phyloP scores from a whole-genome alignment of 108 stramenopile genomes.

The Pseudonitzschia pungens region DNA sequence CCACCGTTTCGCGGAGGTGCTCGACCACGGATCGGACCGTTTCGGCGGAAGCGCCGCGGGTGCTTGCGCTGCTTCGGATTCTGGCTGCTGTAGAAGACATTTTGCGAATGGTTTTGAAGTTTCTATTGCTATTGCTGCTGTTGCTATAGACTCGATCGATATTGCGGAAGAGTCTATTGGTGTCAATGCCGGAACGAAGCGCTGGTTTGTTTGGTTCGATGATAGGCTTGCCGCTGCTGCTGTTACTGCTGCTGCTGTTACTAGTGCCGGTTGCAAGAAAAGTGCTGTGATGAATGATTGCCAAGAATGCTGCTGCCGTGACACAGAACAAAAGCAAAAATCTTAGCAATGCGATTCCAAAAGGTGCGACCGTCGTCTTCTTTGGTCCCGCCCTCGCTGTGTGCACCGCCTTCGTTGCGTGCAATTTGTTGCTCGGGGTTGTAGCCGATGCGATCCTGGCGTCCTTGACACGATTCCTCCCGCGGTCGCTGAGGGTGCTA shows the following conservation, averaged over 20 bases:
- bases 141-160: neutral
- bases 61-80: neutral
- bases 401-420: too few relatives aligned
- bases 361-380: too few relatives aligned
- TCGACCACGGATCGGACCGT: slow-evolving; percentile 30
- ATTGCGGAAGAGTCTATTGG: too few relatives aligned
- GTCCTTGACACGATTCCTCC: too few relatives aligned
- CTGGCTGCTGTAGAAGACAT: neutral
- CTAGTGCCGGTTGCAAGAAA: neutral
- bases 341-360: too few relatives aligned
- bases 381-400: too few relatives aligned
- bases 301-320: too few relatives aligned
- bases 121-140: neutral
- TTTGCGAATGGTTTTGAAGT: neutral
- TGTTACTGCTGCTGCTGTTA: neutral
- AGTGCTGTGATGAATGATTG: neutral
- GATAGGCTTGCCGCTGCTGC: neutral
- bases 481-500: too few relatives aligned
- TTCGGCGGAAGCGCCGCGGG: neutral
- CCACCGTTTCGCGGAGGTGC: slow-evolving; percentile 3
- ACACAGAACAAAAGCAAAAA: too few relatives aligned
- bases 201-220: neutral
- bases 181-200: too few relatives aligned
- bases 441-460: too few relatives aligned
- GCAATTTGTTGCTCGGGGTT: too few relatives aligned